Percentiles rank a stretch among this genome's conserved stretches.
Conservation (phyloP, 2,329 filamentous ascomycete species). For the Colletotrichum tofieldiae region DNA sequence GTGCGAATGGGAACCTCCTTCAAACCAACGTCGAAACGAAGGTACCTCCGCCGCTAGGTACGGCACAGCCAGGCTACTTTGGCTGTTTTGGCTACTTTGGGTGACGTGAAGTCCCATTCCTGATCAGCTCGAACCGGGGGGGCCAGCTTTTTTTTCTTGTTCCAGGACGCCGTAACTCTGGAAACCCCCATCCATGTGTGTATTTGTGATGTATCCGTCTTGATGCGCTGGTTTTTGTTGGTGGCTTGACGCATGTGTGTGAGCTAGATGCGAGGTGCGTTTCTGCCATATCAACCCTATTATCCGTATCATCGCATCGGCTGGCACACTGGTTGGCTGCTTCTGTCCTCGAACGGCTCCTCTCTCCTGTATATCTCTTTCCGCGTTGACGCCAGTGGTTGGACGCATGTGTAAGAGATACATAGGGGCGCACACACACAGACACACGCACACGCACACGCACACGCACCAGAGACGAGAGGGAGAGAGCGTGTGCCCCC, state of each 20-base stretch:
- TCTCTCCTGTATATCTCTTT: slow-evolving; percentile 35
- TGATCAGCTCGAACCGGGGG: slow-evolving; percentile 15
- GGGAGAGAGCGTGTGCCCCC: too few species aligned
- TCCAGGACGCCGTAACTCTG: slow-evolving; percentile 8
- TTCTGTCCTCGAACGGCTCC: neutral
- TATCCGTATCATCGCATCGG: slow-evolving; percentile 25
- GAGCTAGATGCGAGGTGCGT: slow-evolving; percentile 26
- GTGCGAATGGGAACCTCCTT: slow-evolving; percentile 44
- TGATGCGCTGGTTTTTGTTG: slow-evolving; percentile 17
- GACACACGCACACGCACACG: neutral
- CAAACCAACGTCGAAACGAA: slow-evolving; percentile 44
- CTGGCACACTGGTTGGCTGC: slow-evolving; percentile 10
- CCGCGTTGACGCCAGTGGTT: slow-evolving; percentile 26
- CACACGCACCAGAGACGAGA: neutral
- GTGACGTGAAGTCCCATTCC: neutral
- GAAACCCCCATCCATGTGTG: slow-evolving; percentile 4
- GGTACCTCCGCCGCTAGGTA: slow-evolving; percentile 22
- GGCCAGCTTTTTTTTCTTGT: neutral
- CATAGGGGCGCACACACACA: slow-evolving; percentile 22
- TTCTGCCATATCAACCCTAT: slow-evolving; percentile 36
- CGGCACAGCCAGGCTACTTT: slow-evolving; percentile 13
- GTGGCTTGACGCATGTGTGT: slow-evolving; percentile 40
- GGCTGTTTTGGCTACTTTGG: slow-evolving; percentile 8
- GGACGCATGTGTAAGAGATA: slow-evolving; percentile 23
- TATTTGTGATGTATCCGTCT: slow-evolving; percentile 10